Evolutionary conservation across 495 filamentous ascomycete genomes (phyloP), one percentile per base, ranked within the genome.

Genomic region (Penicillium simplicissimum): DNA sequence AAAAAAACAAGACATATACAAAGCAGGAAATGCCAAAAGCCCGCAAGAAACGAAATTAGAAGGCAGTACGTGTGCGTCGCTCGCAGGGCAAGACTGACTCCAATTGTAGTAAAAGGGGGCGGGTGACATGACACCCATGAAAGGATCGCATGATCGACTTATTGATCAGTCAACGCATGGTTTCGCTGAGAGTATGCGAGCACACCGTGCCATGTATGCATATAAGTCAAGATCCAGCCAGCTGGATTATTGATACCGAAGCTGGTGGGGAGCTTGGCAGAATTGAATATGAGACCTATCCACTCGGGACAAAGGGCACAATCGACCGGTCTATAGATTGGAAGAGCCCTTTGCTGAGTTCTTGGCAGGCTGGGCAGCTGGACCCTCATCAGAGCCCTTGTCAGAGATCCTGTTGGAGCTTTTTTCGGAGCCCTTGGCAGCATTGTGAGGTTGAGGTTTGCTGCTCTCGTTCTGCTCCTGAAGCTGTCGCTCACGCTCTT

Each of bases 401-500:
- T 28, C 34, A 9, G 38, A 43, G 14, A 15, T 8, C 38, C n/a
- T 19, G 38, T 19, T 1, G 28, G 55, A 40, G 35, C 57, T 58
- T 11, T 34, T 38, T 4, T 62, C 53, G 10, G 49, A 57, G 28
- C 33, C 33, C 0, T 63, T 15, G 31, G 35, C 47, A 8, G 52
- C 11, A 35, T 56, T 55, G 11, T 59, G 58, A 15, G 61, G 0
- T 31, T 59, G 57, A n/a, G 61, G 6, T 10, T 65, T 52, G 53
- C 38, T 40, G 14, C n/a, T 43, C 0, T 64, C 60, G 10, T 64
- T 66, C 37, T 68, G 74, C 52, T 89, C 85, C 19, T 82, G 82
- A 37, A 86, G 82, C 65, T 93, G 85, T 37, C 86, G 83, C 63
- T 93, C 87, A 64, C 84, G 81, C 63, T 92, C 89, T 73, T 90